Base-by-base conservation (phyloP, 352 stramenopile species). In the Phytopythium ostracodes region DNA sequence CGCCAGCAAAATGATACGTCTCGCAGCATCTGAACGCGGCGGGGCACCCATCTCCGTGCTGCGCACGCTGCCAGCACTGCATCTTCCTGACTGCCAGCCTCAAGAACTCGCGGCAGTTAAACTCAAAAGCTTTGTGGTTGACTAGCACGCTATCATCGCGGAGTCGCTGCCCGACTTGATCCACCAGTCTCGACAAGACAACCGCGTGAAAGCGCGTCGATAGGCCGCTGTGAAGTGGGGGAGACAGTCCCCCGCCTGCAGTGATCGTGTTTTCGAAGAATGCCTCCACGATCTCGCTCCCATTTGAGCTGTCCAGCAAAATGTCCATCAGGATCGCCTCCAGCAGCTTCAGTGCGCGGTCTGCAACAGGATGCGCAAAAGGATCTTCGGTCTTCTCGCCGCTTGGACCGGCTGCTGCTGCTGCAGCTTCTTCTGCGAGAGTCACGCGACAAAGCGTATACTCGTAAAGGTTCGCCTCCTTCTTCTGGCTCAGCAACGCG, bases 41-140 rank as follows among this genome's bases (percentile, higher is more conserved):
- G 17, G 81, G 79, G 40, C 81, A 91, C 8, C 70, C 74, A 42
- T 90, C 79, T 3, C 82, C 79, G 31, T 89, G 75, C 56, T 92
- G 82, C 12, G 82, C 67, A 27, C 75, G 71, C 52, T 92, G 82
- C 82, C 80, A 92, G 35, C 71, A 72, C 25, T 87, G 78, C 76
- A 90, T 90, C 44, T 82, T 88, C 35, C 63, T 58, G 27, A 89
- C 71, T 4, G 71, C 68, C 40, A 89, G 67, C 31, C 69, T 76
- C 24, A 88, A 66, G 43, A 92, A 88, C 7, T 81, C 75, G 27
- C 81, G 79, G 27, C 89, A 64, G 51, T 89, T 92, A 31, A 62
- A 38, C 11, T 61, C 76, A 55, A 88, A 89, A 10, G 69, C 40
- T 50, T 83, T 87, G 67, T 87, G 72, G 0, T 87, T 72, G 0